Base-by-base conservation (phyloP, 1,284 basidiomycete species). In the Fomitopsis palustris region DNA sequence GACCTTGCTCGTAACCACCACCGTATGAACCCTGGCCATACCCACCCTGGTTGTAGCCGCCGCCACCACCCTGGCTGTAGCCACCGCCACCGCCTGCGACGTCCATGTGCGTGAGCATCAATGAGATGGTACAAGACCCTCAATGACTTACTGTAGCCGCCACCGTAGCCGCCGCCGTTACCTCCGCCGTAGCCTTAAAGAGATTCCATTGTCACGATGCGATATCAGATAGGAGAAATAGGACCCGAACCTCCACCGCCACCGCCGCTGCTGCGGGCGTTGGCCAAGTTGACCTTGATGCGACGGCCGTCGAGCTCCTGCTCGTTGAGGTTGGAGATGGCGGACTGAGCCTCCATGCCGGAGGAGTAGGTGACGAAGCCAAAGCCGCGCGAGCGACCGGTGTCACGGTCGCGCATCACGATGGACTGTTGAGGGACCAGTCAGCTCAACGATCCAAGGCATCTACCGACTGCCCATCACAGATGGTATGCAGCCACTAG, bases 321-420 rank as follows among this genome's bases (percentile, higher is more conserved):
- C 74, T 98, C 96, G 79, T 98, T 92, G 74, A 97, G 81, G 52
- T 77, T 79, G 59, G 66, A 66, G 72, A 97, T 96, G 58, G 95
- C 95, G 62, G 81, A 81, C 54, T 91, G 81, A 58, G 95, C 95
- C 77, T 97, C 93, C 31, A 72, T 62, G 8, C 68, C 31, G 39
- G 70, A 73, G 69, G 78, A 77, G 77, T 82, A 95, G 63, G 93
- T 95, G 68, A 98, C 95, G 77, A 97, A 97, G 64, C 95, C 95
- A 75, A 98, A 98, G 73, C 95, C 93, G 71, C 95, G 93, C 67
- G 95, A 96, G 72, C 95, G 93, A 67, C 93, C 92, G 64, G 95
- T 96, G 74, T 96, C 95, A 72, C 95, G 93, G 81, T 97, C 95
- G 81, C 94, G 92, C 95, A 96, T 96, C 78, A 97, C 95, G 76